These are phyloP conservation scores for Sporodiniella umbellata DNA, from an alignment of 371 early-diverging fungal species.

Conservation along the genomic window DNA sequence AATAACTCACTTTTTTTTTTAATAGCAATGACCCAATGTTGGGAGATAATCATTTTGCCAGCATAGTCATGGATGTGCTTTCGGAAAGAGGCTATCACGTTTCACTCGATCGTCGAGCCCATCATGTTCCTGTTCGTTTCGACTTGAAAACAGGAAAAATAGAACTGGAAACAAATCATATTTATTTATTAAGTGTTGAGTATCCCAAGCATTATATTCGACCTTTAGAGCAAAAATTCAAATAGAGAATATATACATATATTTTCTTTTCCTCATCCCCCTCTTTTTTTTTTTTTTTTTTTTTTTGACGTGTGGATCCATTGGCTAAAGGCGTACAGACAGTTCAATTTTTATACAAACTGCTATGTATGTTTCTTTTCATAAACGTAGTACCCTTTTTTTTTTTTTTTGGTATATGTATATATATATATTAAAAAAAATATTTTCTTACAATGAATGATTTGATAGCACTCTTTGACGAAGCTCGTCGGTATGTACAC, in stretches of 20 bases:
- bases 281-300: conserved; percentile 9
- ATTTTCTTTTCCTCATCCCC: no score
- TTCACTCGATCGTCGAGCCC: conserved; percentile 53
- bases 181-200: conserved; percentile 56
- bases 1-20: not conserved
- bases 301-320: no score
- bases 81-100: conserved; percentile 69
- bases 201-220: conserved; percentile 71
- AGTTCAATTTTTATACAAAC: no score
- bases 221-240: conserved; percentile 64
- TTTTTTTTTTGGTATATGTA: no score
- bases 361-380: no score
- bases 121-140: conserved; percentile 55
- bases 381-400: no score
- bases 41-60: conserved; percentile 50
- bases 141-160: conserved; percentile 62
- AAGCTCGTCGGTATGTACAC: not conserved
- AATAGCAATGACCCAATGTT: conserved; percentile 48
- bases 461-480: no score
- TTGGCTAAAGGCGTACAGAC: no score
- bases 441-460: no score
- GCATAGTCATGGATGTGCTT: conserved; percentile 64
- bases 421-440: no score
- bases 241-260: no score
- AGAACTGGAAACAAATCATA: conserved; percentile 52